Evolutionary conservation across 2,329 filamentous ascomycete species (phyloP).

Genomic region (Exophiala oligosperma): DNA sequence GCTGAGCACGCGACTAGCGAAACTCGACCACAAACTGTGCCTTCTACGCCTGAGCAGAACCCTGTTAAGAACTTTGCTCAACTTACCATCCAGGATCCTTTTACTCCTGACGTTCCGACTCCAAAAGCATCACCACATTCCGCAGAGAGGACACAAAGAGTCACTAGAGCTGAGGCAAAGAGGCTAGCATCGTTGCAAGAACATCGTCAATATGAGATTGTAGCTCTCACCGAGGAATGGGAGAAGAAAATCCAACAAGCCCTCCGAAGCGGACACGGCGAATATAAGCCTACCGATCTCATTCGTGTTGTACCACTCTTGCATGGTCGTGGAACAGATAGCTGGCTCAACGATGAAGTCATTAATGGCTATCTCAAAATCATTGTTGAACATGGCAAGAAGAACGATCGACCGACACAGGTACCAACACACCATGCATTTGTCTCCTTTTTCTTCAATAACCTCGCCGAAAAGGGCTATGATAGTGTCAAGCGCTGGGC

Average conservation of each 20-base stretch:
- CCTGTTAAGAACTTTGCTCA: slow-evolving; percentile 4
- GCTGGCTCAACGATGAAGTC: slow-evolving; percentile 49
- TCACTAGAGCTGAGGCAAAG: slow-evolving; percentile 28
- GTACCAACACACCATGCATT: slow-evolving; percentile 45
- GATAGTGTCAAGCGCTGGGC: slow-evolving; percentile 44
- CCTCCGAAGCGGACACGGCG: slow-evolving; percentile 21
- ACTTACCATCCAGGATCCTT: slow-evolving; percentile 18
- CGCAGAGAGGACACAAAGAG: slow-evolving; percentile 16
- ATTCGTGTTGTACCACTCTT: slow-evolving; percentile 26
- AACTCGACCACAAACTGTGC: too few species aligned
- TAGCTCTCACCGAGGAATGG: slow-evolving; percentile 39
- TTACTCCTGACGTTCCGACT: slow-evolving; percentile 14
- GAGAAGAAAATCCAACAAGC: slow-evolving; percentile 35
- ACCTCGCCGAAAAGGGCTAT: slow-evolving; percentile 40
- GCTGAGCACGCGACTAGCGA: neutral
- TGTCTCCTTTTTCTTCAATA: slow-evolving; percentile 47
- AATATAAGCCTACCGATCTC: slow-evolving; percentile 23
- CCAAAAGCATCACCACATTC: slow-evolving; percentile 25
- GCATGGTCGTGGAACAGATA: slow-evolving; percentile 17
- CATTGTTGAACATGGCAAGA: slow-evolving; percentile 35
- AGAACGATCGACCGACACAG: slow-evolving; percentile 29
- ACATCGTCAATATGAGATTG: slow-evolving; percentile 35
- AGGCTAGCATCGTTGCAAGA: slow-evolving; percentile 23
- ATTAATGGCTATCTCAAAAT: slow-evolving; percentile 48
- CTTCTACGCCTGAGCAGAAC: slow-evolving; percentile 15